Evolutionary conservation across 345 rosid genomes (phyloP), one percentile per base, ranked within the genome.

Genomic region (Eucalyptus regnans): DNA sequence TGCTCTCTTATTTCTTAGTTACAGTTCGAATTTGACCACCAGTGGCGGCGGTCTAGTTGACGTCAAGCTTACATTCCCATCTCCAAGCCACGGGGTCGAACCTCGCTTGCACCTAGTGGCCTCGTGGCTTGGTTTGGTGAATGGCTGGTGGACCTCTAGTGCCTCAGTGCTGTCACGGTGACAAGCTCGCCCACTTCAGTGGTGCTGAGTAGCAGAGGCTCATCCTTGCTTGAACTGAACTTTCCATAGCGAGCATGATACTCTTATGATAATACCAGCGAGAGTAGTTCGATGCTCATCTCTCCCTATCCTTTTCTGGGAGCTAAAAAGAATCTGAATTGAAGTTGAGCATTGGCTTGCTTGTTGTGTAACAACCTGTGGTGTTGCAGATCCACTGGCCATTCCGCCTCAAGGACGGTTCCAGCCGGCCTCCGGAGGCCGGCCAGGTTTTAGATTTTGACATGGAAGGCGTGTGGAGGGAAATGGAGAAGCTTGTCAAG

Each of bases 381-480:
- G 43, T 66, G 16, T 54, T 86, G 90, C 87, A 95, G 96, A 92
- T 95, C 60, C 96, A 93, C 89, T 95, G 96, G 94, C 95, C 95
- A 18, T 92, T 95, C 88, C 89, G 86, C 56, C 94, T 94, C 18
- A 90, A 90, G 90, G 95, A 93, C n/a, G 94, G 93, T 41, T 92
- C 94, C 16, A 93, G 95, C 88, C 90, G 86, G 89, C 94, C 94
- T 86, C 93, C 94, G 6, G 90, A 92, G 86, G 91, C 92, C 5
- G 93, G 93, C 9, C 94, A 93, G 27, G 87, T 93, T 5, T 86
- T 91, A 88, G 94, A 93, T 12, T 93, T 93, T 44, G 94, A 94
- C 92, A 92, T 95, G 94, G 94, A 92, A 91, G 94, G 94, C 4
- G 95, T 93, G 76, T 94, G 97, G 97, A 93, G 93, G 91, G 94